Evolutionary conservation across 169 alveolate genomes (phyloP), one percentile per base, ranked within the genome.

Genomic region (Plasmodium falciparum): DNA sequence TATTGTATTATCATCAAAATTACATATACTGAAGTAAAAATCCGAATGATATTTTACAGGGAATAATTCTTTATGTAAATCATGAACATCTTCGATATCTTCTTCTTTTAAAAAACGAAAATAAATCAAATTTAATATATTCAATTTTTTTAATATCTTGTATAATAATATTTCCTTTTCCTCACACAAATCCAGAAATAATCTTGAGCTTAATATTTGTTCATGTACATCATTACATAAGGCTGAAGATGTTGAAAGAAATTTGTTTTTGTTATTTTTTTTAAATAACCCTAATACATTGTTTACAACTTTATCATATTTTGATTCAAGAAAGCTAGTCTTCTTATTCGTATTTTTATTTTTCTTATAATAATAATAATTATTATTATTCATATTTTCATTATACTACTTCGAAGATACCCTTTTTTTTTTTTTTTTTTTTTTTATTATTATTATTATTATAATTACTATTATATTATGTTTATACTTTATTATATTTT

Each of bases 1-100:
- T 61, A 67, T 47, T 69, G 56, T 83, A 83, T 83, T 72, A 67
- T 83, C 91, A 39, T 70, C 85, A 83, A 83, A 83, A 59, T 83
- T 83, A 58, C 91, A 83, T 24, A 83, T 83, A 59, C 91, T 83
- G 20, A 83, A 83, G 49, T 83, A 83, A 83, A 83, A 83, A 83
- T 83, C 83, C 20, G 91, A 39, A 45, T 83, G 91, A 61, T 83
- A 83, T 49, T 83, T 83, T 9, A 83, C 91, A 17, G 91, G 91
- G 69, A 83, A 83, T 47, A 83, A 17, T 61, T 83, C 91, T 22
- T 43, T 83, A 61, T 83, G 91, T 47, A 83, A 83, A 69, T 69
- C 83, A 62, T 33, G 56, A 56, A 67, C 73, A 61, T 83, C 91
- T 15, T 83, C 91, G 0, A 83, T 83, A 62, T 83, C 91, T 13